Evolutionary conservation across 148 eudicot genomes (phyloP), one percentile per base, ranked within the genome.

Genomic region (Polygonum aviculare): DNA sequence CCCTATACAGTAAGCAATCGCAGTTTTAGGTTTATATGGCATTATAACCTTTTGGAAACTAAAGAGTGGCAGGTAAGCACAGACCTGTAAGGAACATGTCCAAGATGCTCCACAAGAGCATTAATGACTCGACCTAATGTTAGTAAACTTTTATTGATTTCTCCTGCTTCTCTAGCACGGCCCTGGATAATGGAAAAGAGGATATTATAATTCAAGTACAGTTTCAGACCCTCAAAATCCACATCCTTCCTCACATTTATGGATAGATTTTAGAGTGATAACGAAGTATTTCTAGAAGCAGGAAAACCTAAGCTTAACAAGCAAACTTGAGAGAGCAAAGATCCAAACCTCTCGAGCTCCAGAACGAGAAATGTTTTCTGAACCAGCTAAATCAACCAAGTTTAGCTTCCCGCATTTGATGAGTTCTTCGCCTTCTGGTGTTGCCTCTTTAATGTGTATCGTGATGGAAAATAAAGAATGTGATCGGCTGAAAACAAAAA

Each of bases 141-240:
- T 47, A 93, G 92, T 41, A 93, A 86, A 86, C 98, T 93, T 86
- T 93, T 93, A 73, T 93, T 93, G 74, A 93, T 93, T 84, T 93
- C 98, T 75, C 98, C 98, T 54, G 98, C 98, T 88, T 93, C 98
- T 85, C 98, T 89, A 48, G 98, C 98, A 82, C 98, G 96, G 2
- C 96, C 96, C 98, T 93, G 69, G 7, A 36, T 77, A 65, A 33
- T 35, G 72, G 7, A 67, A 33, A n/a, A 18, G n/a, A 36, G 19
- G n/a, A 67, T 14, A 9, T 3, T 65, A 12, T 8, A 7, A 35
- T 14, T 67, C 19, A 67, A 67, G 7, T 5, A 16, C 36, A 67
- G 44, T 4, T 36, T 38, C 1, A 36, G 0, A 36, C 44, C 72
- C 57, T 19, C 47, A 44, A 7, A 44, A 44, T 6, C 47, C 9